Evolutionary conservation across 257 asterid genomes (phyloP), one percentile per base, ranked within the genome.

Genomic region (Capsicum chinense): DNA sequence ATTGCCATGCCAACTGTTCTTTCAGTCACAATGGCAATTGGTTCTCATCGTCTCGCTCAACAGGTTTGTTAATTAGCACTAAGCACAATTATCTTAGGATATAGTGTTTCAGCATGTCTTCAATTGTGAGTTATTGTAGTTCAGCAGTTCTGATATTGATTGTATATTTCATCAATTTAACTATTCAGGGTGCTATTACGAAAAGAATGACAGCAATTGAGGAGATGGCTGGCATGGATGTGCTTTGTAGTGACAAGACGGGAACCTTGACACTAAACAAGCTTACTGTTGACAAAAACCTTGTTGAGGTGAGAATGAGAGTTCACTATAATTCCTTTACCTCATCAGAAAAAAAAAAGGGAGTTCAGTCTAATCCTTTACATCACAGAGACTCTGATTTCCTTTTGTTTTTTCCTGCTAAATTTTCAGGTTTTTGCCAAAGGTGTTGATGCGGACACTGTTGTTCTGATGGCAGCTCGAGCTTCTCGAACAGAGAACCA

Each of bases 171-270:
- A 17, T 2, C 78, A 52, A 71, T 35, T 83, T 33, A 56, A 57
- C 60, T 80, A 60, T 82, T 21, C 71, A 95, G 98, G 99, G 99
- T 84, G 99, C 99, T 89, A 96, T 96, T 87, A 96, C 99, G 4
- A 96, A 96, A 91, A 91, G 99, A 89, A 94, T 96, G 98, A 94
- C 98, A 33, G 99, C 99, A 79, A 96, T 96, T 69, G 99, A 96
- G 91, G 99, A 96, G 83, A 96, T 96, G 99, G 99, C 99, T 16
- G 99, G 99, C 85, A 96, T 96, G 99, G 99, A 96, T 67, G 99
- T 96, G 85, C 98, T 96, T 63, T 96, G 99, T 89, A 96, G 99
- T 57, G 99, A 96, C 86, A 96, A 96, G 87, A 94, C 98, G 0
- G 99, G 99, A 81, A 96, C 99, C 59, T 86, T 96, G 86, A 94